Base-by-base conservation (phyloP, 2,329 filamentous ascomycete species). In the Xylariales sp. region DNA sequence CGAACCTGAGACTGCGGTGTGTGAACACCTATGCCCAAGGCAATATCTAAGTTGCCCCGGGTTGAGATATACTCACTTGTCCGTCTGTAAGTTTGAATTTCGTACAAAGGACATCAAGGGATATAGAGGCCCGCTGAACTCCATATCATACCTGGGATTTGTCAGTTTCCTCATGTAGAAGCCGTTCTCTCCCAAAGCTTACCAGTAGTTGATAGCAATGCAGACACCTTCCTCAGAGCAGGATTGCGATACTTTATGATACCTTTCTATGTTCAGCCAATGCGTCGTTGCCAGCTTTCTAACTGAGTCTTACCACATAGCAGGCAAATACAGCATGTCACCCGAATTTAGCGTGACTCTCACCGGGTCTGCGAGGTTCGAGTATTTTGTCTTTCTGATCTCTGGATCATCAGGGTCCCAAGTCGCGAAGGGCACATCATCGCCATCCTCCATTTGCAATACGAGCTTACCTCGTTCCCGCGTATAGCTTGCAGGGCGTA, bases 191-290 rank as follows among this genome's bases (percentile, higher is more conserved):
- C n/a, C n/a, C n/a, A n/a, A n/a, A n/a, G 10, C 67, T 56, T 61
- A 84, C 84, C 87, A 93, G 60, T 91, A 91, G 54, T 93, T 93
- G 27, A 89, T 80, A 1, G 87, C 85, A 42, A 85, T 79, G 31
- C 86, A 88, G 22, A 90, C 78, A 0, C 82, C 83, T 47, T 89
- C 84, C 1, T 77, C 66, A 0, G 71, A 72, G 49, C 78, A 81
- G 2, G 75, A 80, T 57, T 93, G 87, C 5, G 76, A 80, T 4
- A 93, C 87, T 58, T 91, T 89, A 58, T 93, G 87, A 57, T 86
- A 88, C 78, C 78, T 60, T 32, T 5, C n/a, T n/a, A n/a, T n/a
- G n/a, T n/a, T n/a, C n/a, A n/a, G n/a, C n/a, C n/a, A n/a, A n/a
- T n/a, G n/a, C n/a, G 29, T 27, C 11, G 18, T 10, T n/a, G 16